Evolutionary conservation across 1,284 basidiomycete genomes (phyloP), one percentile per base, ranked within the genome.

Genomic region (Cerioporus squamosus): DNA sequence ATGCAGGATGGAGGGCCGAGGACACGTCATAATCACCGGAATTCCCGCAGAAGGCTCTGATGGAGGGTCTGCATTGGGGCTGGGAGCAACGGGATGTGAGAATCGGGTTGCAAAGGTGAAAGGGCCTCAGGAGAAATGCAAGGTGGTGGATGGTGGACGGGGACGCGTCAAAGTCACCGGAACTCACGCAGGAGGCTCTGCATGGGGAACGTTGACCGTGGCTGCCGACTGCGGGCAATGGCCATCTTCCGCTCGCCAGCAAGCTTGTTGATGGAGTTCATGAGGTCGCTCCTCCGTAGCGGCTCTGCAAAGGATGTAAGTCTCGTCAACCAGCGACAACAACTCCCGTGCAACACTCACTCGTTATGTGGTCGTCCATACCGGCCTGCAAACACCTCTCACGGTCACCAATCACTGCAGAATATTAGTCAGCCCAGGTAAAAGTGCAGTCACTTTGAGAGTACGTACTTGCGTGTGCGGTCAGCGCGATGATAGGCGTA

Each of bases 401-500:
- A 57, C 94, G 86, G 73, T 98, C 95, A 66, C 95, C 95, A 69
- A 97, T 94, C 95, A 97, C 95, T 85, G 74, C 69, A 61, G n/a
- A 72, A 45, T 26, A 24, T 18, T 44, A 40, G 67, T 62, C 15
- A 59, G 60, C 12, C 63, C 26, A 48, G 42, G 44, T 46, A 20
- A 20, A 31, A 2, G 29, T 39, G 51, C 29, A 18, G 22, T 9
- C 26, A 36, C 31, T 52, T 14, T 10, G 40, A 52, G 1, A 6
- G 29, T 18, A 87, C 90, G 68, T 66, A 92, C 90, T 93, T 61
- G 92, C 92, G 75, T 94, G 93, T 12, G 94, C 94, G 0, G 96
- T 98, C 36, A 99, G 80, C 0, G 97, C 97, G 66, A 99, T 95
- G 68, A 99, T 99, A 0, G 97, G 97, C 10, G 90, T 94, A 8